Evolutionary conservation across 2,329 filamentous ascomycete species (phyloP).

Genomic region (Ustilaginoidea virens): DNA sequence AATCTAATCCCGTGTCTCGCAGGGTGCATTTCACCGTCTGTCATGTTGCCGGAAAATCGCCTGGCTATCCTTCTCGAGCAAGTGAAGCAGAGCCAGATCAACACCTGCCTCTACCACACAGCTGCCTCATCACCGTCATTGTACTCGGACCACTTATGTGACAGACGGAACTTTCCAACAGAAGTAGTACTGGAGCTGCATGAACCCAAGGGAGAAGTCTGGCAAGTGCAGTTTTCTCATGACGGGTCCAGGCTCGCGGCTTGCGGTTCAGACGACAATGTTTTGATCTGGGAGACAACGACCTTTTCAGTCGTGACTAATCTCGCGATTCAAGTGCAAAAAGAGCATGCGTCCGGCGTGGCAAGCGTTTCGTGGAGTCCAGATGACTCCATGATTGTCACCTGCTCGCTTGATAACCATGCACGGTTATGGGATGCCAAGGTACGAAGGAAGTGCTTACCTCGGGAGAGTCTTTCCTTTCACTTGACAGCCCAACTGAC

Average conservation of each 20-base stretch:
- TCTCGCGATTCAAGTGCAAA: slow-evolving; percentile 24
- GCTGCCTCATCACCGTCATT: slow-evolving; percentile 63
- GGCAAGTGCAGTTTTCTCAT: slow-evolving; percentile 82
- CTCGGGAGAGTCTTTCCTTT: no score
- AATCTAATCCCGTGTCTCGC: slow-evolving; percentile 9
- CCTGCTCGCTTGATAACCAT: slow-evolving; percentile 59
- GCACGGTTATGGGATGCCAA: slow-evolving; percentile 62
- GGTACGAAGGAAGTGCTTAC: slow-evolving; percentile 28
- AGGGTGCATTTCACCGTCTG: slow-evolving; percentile 86
- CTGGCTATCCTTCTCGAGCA: slow-evolving; percentile 68
- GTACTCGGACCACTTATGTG: slow-evolving; percentile 78
- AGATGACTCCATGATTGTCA: slow-evolving; percentile 73
- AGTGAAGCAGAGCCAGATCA: slow-evolving; percentile 71
- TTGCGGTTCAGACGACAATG: slow-evolving; percentile 57
- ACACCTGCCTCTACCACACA: slow-evolving; percentile 79
- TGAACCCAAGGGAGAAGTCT: slow-evolving; percentile 70
- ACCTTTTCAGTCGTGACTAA: slow-evolving; percentile 49
- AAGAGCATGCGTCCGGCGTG: slow-evolving; percentile 53
- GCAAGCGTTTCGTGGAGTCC: slow-evolving; percentile 83
- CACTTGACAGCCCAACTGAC: no score
- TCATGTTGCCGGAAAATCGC: slow-evolving; percentile 91
- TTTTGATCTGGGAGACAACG: slow-evolving; percentile 69
- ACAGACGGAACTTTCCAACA: slow-evolving; percentile 63
- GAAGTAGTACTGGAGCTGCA: slow-evolving; percentile 54
- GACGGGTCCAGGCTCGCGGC: slow-evolving; percentile 72